A percentile compares a stretch with the other conserved stretches of the same genome.
These are phyloP conservation scores for Beauveria pseudobassiana DNA, from an alignment of 2,329 filamentous ascomycete species.

Conservation along the genomic window DNA sequence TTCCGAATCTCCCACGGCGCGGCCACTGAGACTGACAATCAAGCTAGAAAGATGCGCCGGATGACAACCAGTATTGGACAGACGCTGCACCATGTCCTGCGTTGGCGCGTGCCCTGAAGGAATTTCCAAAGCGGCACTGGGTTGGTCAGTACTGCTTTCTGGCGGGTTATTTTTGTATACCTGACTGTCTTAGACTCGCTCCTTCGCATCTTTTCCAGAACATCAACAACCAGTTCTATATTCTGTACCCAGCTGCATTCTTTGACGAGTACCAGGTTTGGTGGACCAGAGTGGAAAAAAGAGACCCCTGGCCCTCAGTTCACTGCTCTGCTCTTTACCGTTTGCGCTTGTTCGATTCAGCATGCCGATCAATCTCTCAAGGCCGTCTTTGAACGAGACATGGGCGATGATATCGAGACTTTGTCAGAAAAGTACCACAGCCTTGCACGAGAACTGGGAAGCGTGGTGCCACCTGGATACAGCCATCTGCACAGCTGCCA, in stretches of 20 bases:
- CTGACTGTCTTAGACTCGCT: conserved; percentile 23
- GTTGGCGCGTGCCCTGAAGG: conserved; percentile 24
- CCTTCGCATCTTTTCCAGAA: conserved; percentile 31
- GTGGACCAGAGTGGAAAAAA: conserved; percentile 25
- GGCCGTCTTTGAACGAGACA: conserved; percentile 23
- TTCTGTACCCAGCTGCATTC: conserved; percentile 29
- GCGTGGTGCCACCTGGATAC: conserved; percentile 25
- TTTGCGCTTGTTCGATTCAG: conserved; percentile 30
- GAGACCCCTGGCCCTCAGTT: conserved; percentile 27
- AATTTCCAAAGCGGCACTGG: conserved; percentile 26
- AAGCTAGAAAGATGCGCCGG: conserved; percentile 14
- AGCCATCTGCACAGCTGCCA: conserved; percentile 28
- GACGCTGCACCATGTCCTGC: conserved; percentile 19
- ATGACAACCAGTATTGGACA: conserved; percentile 15
- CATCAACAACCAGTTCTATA: conserved; percentile 33
- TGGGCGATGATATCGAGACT: conserved; percentile 21
- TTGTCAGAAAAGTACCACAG: conserved; percentile 27
- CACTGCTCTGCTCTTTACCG: conserved; percentile 30
- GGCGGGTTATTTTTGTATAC: background rate
- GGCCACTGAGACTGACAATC: background rate
- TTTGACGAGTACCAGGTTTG: conserved; percentile 28
- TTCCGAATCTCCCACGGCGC: background rate
- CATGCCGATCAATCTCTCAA: conserved; percentile 25
- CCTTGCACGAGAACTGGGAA: conserved; percentile 25
- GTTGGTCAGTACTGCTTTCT: conserved; percentile 19